A percentile compares a stretch with the other conserved stretches of the same genome.
These are phyloP conservation scores for Coprinopsis strossmayeri DNA, from an alignment of 768 basidiomycete genomes.

Conservation along the genomic window DNA sequence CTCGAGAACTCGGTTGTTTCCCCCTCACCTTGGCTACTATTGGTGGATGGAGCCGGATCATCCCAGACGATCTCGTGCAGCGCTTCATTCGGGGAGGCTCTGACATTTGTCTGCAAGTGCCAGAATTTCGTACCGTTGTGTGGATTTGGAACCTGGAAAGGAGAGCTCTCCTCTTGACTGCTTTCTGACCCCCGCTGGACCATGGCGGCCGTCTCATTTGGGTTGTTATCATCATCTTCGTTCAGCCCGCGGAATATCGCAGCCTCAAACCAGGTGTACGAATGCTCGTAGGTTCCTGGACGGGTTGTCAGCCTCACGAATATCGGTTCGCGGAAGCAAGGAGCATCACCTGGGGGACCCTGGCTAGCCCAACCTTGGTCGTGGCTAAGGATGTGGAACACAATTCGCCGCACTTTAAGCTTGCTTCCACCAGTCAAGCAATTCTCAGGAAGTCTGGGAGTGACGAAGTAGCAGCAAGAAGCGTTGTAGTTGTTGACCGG, in stretches of 20 bases:
- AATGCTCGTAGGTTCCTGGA: slow-evolving; percentile 24
- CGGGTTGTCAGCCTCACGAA: no score
- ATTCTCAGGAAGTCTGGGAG: slow-evolving; percentile 9
- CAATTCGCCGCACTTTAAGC: slow-evolving; percentile 13
- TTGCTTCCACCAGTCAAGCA: neutral
- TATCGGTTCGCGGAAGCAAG: no score
- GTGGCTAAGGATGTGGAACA: slow-evolving; percentile 16
- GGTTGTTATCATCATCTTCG: neutral
- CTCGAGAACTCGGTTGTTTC: slow-evolving; percentile 11
- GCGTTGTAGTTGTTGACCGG: neutral
- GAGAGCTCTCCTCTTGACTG: neutral
- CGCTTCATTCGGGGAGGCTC: slow-evolving; percentile 14
- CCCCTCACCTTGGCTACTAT: no score
- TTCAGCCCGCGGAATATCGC: slow-evolving; percentile 19
- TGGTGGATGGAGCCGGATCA: no score
- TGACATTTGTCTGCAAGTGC: slow-evolving; percentile 23
- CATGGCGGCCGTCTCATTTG: neutral
- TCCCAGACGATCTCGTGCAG: slow-evolving; percentile 21
- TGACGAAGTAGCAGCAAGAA: slow-evolving; percentile 13
- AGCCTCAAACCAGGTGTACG: slow-evolving; percentile 29
- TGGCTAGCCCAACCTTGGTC: slow-evolving; percentile 33
- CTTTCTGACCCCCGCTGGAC: neutral
- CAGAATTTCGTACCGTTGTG: slow-evolving; percentile 14
- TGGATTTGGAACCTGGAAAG: slow-evolving; percentile 12
- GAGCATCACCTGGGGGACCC: no score